These are phyloP conservation scores for Sphagnum contortum DNA, from an alignment of 225 moss, liverwort and hornwort genomes.

Conservation along the genomic window DNA sequence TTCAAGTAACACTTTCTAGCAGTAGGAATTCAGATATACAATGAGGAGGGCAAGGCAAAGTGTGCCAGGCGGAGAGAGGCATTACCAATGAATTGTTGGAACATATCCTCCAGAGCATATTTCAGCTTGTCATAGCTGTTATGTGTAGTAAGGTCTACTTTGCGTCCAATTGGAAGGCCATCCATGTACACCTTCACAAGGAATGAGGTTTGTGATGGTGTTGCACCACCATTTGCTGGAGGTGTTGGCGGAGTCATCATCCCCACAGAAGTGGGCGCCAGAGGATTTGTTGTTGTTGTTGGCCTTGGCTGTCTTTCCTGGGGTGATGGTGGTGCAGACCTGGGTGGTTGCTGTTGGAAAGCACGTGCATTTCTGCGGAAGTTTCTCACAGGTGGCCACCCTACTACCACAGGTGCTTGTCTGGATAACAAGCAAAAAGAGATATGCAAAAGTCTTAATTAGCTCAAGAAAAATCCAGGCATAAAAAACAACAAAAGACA, in stretches of 20 bases:
- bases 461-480: too few species aligned
- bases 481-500: too few species aligned
- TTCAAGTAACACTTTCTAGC: too few species aligned
- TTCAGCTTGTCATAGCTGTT: slow-evolving; percentile 74
- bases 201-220: slow-evolving; percentile 17
- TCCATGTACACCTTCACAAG: slow-evolving; percentile 93
- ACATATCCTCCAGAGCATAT: slow-evolving; percentile 70
- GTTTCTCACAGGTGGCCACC: slow-evolving; percentile 80
- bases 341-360: slow-evolving; percentile 20
- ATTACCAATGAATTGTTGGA: slow-evolving; percentile 13
- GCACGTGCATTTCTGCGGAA: slow-evolving; percentile 38
- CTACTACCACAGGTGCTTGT: slow-evolving; percentile 21
- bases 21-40: too few species aligned
- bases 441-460: too few species aligned
- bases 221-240: slow-evolving; percentile 31
- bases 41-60: too few species aligned
- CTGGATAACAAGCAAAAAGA: too few species aligned
- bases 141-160: slow-evolving; percentile 76
- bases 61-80: too few species aligned
- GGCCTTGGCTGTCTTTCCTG: slow-evolving; percentile 3
- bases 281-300: too few species aligned
- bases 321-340: slow-evolving; percentile 17
- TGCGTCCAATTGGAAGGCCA: slow-evolving; percentile 76
- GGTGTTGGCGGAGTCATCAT: not conserved
- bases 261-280: too few species aligned